Evolutionary conservation across 495 filamentous ascomycete genomes (phyloP), one percentile per base, ranked within the genome.

Genomic region (Diplogelasinospora grovesii): DNA sequence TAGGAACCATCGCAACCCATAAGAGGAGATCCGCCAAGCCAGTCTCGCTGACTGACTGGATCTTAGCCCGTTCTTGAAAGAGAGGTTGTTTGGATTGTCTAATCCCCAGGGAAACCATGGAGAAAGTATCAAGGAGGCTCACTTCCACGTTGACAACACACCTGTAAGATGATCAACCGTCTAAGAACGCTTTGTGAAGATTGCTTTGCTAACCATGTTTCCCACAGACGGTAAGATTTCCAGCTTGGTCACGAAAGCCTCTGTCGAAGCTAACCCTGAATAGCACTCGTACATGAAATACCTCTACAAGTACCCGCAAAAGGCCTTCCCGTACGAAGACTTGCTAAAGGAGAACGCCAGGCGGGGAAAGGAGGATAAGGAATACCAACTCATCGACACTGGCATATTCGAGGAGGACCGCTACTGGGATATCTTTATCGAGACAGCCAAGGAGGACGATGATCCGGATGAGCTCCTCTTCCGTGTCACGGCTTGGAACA

Each of bases 271-370:
- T 50, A 45, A 42, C 36, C 39, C 35, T 55, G 45, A 46, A 23
- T 56, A 89, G 83, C 90, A 97, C 64, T 95, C 90, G 15, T 97
- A 97, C 69, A 97, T 97, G 90, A 97, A 97, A 61, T 92, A 78
- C 53, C 81, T 95, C 47, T 97, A 97, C 74, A 97, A 96, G 61
- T 94, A 95, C 51, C 90, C 90, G 1, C 90, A 97, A 66, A 73
- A 73, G 52, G 77, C 82, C 32, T 97, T 97, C 50, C 90, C 90
- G 2, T 97, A 97, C 61, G 74, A 95, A 52, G 78, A 94, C 45
- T 66, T 97, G 13, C 63, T 92, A 24, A 70, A 85, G 40, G 85
- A 90, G 54, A 97, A 95, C 55, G 85, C 81, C 20, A 75, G 70
- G 39, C 83, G 89, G 14, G 69, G 74, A 28, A 83, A 78, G 50